phyloP scores from a whole-genome alignment of 371 early-diverging fungal genomes.

The Mucor ambiguus region DNA sequence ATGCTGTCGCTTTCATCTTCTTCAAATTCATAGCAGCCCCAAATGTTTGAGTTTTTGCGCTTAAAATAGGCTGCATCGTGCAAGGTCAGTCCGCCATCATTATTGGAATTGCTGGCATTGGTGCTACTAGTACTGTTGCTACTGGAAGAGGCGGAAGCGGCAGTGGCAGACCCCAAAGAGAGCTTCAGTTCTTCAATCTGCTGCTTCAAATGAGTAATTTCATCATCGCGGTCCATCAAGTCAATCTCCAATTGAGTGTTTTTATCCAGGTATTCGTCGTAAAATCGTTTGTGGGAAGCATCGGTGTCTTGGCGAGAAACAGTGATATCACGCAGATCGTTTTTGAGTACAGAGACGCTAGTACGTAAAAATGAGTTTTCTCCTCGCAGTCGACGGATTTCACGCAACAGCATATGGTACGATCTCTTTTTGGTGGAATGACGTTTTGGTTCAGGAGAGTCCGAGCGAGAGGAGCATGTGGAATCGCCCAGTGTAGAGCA shows the following conservation, averaged over 20 bases:
- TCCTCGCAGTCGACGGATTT: conserved; percentile 44
- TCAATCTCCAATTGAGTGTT: conserved; percentile 36
- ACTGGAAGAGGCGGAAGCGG: neutral
- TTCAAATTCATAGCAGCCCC: conserved; percentile 22
- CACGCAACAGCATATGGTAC: conserved; percentile 34
- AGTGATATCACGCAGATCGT: conserved; percentile 39
- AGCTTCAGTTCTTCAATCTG: conserved; percentile 29
- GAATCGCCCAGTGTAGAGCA: conserved; percentile 14
- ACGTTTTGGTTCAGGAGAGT: conserved; percentile 19
- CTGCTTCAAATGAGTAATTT: conserved; percentile 31
- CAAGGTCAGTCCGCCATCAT: neutral
- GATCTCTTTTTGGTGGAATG: conserved; percentile 24
- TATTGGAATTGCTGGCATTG: neutral
- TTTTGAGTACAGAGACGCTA: conserved; percentile 38
- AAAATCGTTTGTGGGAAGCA: conserved; percentile 38
- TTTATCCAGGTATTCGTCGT: conserved; percentile 32
- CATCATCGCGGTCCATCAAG: conserved; percentile 31
- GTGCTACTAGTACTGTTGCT: neutral
- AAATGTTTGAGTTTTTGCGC: conserved; percentile 1
- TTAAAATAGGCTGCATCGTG: conserved; percentile 23
- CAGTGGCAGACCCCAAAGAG: neutral
- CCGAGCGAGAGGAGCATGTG: conserved; percentile 14
- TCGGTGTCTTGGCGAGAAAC: conserved; percentile 42
- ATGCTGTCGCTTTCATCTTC: conserved; percentile 9
- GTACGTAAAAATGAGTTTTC: conserved; percentile 39